A percentile compares a stretch with the other conserved stretches of the same genome.
These are phyloP conservation scores for Trifolium subterraneum DNA, from an alignment of 306 rosid species.

Conservation along the genomic window DNA sequence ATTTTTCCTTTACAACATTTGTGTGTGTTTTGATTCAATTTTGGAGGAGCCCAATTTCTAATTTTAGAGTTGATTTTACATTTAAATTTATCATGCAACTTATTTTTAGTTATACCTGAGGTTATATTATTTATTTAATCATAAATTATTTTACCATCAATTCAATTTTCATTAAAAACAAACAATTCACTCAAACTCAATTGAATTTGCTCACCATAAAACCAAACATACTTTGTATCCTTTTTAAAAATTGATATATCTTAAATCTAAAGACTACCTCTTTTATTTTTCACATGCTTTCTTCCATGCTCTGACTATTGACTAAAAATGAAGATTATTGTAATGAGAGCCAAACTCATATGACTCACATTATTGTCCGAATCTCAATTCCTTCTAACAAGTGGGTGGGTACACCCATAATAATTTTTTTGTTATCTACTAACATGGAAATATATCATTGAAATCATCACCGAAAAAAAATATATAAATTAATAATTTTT, in stretches of 20 bases:
- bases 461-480: background rate
- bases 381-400: slow-evolving; percentile 37
- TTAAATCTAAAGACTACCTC: background rate
- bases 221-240: no score
- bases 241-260: background rate
- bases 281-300: background rate
- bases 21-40: no score
- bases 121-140: no score
- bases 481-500: background rate
- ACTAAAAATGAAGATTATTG: slow-evolving; percentile 8
- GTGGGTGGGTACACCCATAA: slow-evolving; percentile 40
- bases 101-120: no score
- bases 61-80: no score
- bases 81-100: no score
- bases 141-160: no score
- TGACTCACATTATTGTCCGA: slow-evolving; percentile 19
- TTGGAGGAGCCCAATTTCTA: no score
- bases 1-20: no score
- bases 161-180: no score
- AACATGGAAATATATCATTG: slow-evolving; percentile 12
- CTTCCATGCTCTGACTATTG: background rate
- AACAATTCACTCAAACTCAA: no score
- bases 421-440: slow-evolving; percentile 27
- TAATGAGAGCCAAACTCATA: background rate
- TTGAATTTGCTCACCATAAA: no score